phyloP scores from a whole-genome alignment of 345 rosid genomes.

The Gossypium sturtianum region DNA sequence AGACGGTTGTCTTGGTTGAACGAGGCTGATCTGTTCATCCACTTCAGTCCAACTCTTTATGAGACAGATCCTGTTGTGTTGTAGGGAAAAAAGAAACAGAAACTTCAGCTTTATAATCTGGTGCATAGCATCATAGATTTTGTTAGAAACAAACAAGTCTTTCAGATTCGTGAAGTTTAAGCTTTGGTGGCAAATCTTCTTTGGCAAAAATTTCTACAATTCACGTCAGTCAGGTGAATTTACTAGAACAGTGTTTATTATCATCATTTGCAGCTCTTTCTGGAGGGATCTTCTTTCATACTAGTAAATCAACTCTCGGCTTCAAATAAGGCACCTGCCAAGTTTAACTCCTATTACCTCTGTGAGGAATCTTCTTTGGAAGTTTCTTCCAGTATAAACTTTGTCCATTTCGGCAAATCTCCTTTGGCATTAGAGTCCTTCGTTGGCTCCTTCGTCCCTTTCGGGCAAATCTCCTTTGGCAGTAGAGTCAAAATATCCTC shows the following conservation, averaged over 20 bases:
- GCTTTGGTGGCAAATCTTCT: slow-evolving; percentile 44
- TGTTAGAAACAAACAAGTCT: slow-evolving; percentile 18
- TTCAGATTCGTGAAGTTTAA: slow-evolving; percentile 12
- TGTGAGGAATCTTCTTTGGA: slow-evolving; percentile 25
- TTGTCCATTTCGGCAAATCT: slow-evolving; percentile 40
- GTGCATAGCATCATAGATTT: slow-evolving; percentile 37
- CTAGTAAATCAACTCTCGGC: slow-evolving; percentile 20
- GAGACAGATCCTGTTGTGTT: slow-evolving; percentile 18
- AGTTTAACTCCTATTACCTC: slow-evolving; percentile 1
- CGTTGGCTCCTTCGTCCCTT: slow-evolving; percentile 29
- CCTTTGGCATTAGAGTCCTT: slow-evolving; percentile 38
- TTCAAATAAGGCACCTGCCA: slow-evolving; percentile 5
- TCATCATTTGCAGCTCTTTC: slow-evolving; percentile 22
- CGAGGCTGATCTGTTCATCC: neutral
- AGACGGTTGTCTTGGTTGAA: slow-evolving; percentile 10
- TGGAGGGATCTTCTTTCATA: slow-evolving; percentile 45
- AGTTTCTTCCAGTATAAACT: slow-evolving; percentile 30
- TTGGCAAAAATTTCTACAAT: slow-evolving; percentile 33
- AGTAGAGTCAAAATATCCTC: slow-evolving; percentile 19
- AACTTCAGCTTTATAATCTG: slow-evolving; percentile 11
- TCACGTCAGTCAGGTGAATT: slow-evolving; percentile 23
- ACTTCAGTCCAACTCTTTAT: neutral
- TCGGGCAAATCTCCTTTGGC: slow-evolving; percentile 43
- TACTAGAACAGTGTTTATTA: slow-evolving; percentile 20
- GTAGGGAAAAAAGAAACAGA: slow-evolving; percentile 9